A percentile compares a stretch with the other conserved stretches of the same genome.
Conservation (phyloP, 108 stramenopile genomes). For the Nitzschia sp. region DNA sequence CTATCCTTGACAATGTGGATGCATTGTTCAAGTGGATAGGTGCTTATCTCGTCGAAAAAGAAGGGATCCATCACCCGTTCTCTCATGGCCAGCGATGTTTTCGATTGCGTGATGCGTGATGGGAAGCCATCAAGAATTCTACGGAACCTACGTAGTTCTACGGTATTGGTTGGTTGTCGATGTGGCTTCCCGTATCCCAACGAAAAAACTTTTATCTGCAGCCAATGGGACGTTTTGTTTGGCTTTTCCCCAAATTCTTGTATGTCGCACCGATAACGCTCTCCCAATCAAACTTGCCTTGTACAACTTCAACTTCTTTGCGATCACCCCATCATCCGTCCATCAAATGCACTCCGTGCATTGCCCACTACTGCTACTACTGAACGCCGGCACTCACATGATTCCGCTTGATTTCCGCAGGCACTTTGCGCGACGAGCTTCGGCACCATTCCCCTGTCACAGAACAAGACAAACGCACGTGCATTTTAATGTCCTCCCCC, state of each 20-base stretch:
- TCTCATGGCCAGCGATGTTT: no score
- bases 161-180: neutral
- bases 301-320: neutral
- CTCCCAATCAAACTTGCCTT: neutral
- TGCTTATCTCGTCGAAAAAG: no score
- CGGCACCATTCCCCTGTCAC: neutral
- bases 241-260: constrained; percentile 1
- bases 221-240: constrained; percentile 1
- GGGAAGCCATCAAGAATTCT: neutral
- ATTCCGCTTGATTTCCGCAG: neutral
- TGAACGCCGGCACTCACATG: neutral
- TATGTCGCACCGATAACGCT: neutral
- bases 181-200: neutral
- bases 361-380: no score
- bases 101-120: neutral
- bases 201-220: neutral
- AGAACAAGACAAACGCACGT: neutral
- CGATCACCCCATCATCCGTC: neutral
- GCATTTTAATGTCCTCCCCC: neutral
- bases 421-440: neutral
- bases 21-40: no score
- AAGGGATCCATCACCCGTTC: no score
- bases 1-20: no score
- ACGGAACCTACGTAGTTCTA: neutral
- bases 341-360: neutral